Conservation (phyloP, 2,329 filamentous ascomycete genomes). For the Mycocentrospora acerina region DNA sequence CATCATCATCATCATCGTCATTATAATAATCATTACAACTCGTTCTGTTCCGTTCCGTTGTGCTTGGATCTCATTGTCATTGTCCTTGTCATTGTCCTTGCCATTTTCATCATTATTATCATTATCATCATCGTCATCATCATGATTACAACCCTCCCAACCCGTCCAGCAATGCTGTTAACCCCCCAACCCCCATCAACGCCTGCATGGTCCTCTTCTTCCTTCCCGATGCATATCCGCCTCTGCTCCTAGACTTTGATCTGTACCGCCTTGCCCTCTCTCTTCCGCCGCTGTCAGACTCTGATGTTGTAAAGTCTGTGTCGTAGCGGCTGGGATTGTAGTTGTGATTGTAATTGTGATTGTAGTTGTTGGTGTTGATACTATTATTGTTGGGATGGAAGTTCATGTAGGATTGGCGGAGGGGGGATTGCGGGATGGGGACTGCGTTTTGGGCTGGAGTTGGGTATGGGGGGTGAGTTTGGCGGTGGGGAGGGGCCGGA, state of each 20-base stretch:
- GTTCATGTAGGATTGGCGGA: conserved; percentile 14
- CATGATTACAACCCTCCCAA: conserved; percentile 28
- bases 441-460: too few species aligned
- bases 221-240: conserved; percentile 6
- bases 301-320: conserved; percentile 22
- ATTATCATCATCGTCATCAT: too few species aligned
- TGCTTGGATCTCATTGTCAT: too few species aligned
- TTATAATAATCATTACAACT: too few species aligned
- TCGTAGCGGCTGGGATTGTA: conserved; percentile 18
- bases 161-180: conserved; percentile 41
- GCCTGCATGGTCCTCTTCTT: conserved; percentile 34
- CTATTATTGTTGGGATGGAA: conserved; percentile 3
- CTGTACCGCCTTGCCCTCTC: conserved; percentile 16
- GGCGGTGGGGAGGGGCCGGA: conserved; percentile 1
- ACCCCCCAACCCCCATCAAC: conserved; percentile 39
- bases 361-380: too few species aligned
- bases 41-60: too few species aligned
- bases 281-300: conserved; percentile 20
- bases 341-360: too few species aligned
- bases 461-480: not conserved
- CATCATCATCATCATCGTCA: too few species aligned
- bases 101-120: too few species aligned
- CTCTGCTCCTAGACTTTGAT: conserved; percentile 14
- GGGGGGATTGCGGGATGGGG: conserved; percentile 16
- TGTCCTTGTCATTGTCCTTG: too few species aligned